Evolutionary conservation across 2,329 filamentous ascomycete species (phyloP).

Genomic region (Metarhizium robertsii): DNA sequence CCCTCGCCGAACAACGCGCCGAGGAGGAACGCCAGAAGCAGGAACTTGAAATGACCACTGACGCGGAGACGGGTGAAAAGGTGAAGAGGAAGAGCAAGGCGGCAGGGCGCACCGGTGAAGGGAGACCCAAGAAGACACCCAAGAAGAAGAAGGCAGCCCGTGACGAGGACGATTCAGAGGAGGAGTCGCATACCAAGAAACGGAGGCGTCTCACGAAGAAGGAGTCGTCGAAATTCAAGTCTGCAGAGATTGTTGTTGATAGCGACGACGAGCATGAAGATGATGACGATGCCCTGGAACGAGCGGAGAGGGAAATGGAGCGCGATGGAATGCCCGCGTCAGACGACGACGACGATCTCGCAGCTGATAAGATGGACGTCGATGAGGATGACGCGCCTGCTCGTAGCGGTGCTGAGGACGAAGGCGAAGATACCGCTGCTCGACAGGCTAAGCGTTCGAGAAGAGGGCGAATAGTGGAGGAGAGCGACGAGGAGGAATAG

Average conservation of each 20-base stretch:
- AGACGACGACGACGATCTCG: conserved; percentile 26
- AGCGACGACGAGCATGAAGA: conserved; percentile 52
- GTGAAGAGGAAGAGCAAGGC: conserved; percentile 67
- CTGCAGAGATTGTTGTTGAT: conserved; percentile 72
- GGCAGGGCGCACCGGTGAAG: conserved; percentile 28
- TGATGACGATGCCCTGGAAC: conserved; percentile 34
- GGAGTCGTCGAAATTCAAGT: conserved; percentile 65
- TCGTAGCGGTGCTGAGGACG: conserved; percentile 28
- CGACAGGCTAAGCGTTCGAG: conserved; percentile 36
- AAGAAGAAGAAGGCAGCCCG: conserved; percentile 46
- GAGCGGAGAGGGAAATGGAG: conserved; percentile 32
- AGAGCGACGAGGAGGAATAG: conserved; percentile 12
- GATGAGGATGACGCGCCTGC: conserved; percentile 27
- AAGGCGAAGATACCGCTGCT: conserved; percentile 25
- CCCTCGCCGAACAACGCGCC: conserved; percentile 55
- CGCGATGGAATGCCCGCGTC: conserved; percentile 25
- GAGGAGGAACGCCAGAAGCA: conserved; percentile 22
- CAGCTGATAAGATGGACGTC: conserved; percentile 42
- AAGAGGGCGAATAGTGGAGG: conserved; percentile 42
- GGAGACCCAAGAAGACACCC: conserved; percentile 29
- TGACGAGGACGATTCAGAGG: conserved; percentile 32
- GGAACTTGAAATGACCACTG: conserved; percentile 72
- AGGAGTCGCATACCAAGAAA: conserved; percentile 46
- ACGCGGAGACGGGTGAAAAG: conserved; percentile 73
- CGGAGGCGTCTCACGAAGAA: conserved; percentile 48